Evolutionary conservation across 2,329 filamentous ascomycete genomes (phyloP).

Genomic region (Diaporthe amygdali): DNA sequence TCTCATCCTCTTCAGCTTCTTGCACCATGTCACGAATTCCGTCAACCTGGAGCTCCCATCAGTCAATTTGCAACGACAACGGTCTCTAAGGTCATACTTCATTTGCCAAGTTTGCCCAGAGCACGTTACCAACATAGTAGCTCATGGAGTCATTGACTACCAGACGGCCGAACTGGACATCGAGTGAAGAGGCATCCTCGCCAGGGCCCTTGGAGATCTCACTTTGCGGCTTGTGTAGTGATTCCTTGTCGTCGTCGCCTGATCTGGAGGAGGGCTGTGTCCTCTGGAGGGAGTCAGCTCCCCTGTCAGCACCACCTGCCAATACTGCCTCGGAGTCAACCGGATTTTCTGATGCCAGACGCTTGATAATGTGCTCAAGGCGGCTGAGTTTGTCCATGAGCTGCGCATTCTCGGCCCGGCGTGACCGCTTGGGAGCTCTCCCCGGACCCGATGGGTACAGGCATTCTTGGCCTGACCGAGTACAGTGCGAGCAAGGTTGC

Average conservation of each 20-base stretch:
- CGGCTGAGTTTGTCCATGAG: slow-evolving; percentile 22
- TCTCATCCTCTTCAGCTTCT: slow-evolving; percentile 20
- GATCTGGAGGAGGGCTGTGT: not conserved
- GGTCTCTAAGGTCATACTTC: not conserved
- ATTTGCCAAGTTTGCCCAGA: slow-evolving; percentile 25
- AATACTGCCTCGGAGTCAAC: not conserved
- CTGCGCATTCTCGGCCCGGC: slow-evolving; percentile 11
- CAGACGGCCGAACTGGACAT: slow-evolving; percentile 21
- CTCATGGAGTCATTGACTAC: slow-evolving; percentile 24
- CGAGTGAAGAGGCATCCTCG: not conserved
- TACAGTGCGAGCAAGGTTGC: slow-evolving; percentile 19
- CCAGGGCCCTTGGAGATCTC: not conserved
- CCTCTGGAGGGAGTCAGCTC: not conserved
- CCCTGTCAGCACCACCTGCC: not conserved
- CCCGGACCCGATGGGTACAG: slow-evolving; percentile 25
- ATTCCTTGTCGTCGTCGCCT: not conserved
- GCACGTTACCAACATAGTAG: slow-evolving; percentile 27
- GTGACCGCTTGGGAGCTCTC: slow-evolving; percentile 26
- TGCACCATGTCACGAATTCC: slow-evolving; percentile 25
- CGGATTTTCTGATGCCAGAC: not conserved
- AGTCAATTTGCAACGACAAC: not conserved
- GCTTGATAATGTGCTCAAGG: slow-evolving; percentile 22
- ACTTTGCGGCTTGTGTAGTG: too few species aligned
- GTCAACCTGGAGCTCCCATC: slow-evolving; percentile 12
- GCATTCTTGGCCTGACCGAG: slow-evolving; percentile 17